Evolutionary conservation across 75 land plant species (phyloP), one percentile per base, ranked within the genome.

Genomic region (Sequoiadendron giganteum): DNA sequence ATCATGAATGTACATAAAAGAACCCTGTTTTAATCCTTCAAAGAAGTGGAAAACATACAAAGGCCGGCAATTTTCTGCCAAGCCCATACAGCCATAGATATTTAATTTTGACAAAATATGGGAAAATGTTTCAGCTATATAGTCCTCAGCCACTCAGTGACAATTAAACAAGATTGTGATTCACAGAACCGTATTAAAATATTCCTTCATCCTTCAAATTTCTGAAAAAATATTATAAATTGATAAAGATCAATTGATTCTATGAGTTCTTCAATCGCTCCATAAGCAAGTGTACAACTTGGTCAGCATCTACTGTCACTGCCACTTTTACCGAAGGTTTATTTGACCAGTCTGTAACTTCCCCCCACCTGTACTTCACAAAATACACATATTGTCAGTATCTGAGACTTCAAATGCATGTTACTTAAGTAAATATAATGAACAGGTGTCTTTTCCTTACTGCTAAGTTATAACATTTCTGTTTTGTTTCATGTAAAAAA

Each of bases 261-360:
- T 80, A 94, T 8, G 89, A 89, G 43, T 90, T 88, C 83, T 92
- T 92, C 21, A 98, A 94, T 65, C 99, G 94, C 1, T 96, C 99
- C 92, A 92, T 91, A 58, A 98, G 87, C 84, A 96, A 78, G 36
- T 86, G 83, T 30, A 92, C 68, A 32, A 97, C 90, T 36, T 91
- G 89, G 54, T 95, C 92, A 87, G 95, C 95, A 90, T 98, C 97
- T 18, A 98, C 99, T 25, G 99, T 93, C 58, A 98, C 94, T 84
- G 99, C 99, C 30, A 98, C 99, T 90, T 98, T 98, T 36, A 98
- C 95, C 1, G 86, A 52, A 5, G 99, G 99, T 79, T 95, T 94
- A 75, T 95, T 92, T 14, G 92, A 89, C 99, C 99, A 98, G 73
- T 92, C 96, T 54, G 95, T 94, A 65, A 91, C 91, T 86, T 94